Conservation (phyloP, 2,329 filamentous ascomycete genomes). For the Tothia fuscella region DNA sequence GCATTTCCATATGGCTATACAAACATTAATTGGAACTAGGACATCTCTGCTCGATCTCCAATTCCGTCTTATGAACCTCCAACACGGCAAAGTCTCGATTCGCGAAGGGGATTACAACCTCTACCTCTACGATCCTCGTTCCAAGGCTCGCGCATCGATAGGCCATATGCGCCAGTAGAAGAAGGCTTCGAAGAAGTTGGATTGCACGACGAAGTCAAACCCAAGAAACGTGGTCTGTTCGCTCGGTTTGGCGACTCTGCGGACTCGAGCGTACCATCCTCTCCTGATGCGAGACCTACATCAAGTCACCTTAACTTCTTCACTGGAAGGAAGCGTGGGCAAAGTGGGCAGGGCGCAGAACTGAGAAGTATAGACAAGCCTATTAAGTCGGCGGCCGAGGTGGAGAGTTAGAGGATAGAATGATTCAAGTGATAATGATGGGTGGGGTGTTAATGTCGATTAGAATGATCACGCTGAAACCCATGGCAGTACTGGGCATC, state of each 20-base stretch:
- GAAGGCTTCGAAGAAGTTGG: constrained; percentile 86
- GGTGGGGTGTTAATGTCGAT: neutral
- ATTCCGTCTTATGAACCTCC: constrained; percentile 46
- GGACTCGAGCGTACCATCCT: constrained; percentile 15
- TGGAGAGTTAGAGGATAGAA: no score
- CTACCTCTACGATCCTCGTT: constrained; percentile 41
- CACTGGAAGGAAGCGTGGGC: constrained; percentile 56
- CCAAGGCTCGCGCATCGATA: constrained; percentile 28
- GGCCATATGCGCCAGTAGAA: constrained; percentile 50
- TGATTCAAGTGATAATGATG: no score
- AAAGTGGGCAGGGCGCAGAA: constrained; percentile 60
- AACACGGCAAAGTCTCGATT: constrained; percentile 73
- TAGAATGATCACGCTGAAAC: no score
- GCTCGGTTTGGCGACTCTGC: constrained; percentile 59
- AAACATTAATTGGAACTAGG: constrained; percentile 38
- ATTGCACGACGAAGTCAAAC: constrained; percentile 61
- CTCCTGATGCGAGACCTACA: constrained; percentile 18
- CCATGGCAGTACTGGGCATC: no score
- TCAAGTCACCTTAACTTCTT: constrained; percentile 43
- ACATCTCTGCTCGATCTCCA: constrained; percentile 81
- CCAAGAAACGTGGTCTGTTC: constrained; percentile 70
- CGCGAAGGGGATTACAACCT: constrained; percentile 41
- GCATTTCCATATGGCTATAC: neutral
- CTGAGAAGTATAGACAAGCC: constrained; percentile 49
- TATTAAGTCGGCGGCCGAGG: no score